Conservation (phyloP, 2,329 filamentous ascomycete species). For the Leptoxyphium fumago region DNA sequence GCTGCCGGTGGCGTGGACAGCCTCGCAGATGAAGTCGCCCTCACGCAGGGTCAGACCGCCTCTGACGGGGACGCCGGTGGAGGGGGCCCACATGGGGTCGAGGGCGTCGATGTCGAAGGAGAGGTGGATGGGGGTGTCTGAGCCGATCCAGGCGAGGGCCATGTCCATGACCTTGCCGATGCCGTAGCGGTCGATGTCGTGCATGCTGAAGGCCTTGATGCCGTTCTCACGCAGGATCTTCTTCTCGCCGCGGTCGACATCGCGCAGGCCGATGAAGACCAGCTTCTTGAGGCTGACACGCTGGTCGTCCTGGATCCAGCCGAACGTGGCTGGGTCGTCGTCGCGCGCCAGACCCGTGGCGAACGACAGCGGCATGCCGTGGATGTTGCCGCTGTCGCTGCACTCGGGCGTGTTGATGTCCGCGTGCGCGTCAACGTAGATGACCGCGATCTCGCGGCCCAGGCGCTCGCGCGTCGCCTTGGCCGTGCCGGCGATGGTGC, state of each 20-base stretch:
- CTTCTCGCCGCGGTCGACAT: slow-evolving; percentile 56
- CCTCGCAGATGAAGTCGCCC: slow-evolving; percentile 88
- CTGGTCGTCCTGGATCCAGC: slow-evolving; percentile 70
- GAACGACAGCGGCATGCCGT: slow-evolving; percentile 95
- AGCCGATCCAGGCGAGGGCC: slow-evolving; percentile 91
- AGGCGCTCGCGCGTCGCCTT: slow-evolving; percentile 75
- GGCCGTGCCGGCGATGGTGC: slow-evolving; percentile 75
- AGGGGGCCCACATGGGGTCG: slow-evolving; percentile 91
- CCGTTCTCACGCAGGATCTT: slow-evolving; percentile 72
- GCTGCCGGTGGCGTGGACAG: slow-evolving; percentile 41
- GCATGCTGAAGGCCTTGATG: slow-evolving; percentile 97
- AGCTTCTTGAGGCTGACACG: slow-evolving; percentile 55
- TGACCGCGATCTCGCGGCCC: slow-evolving; percentile 73
- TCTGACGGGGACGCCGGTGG: slow-evolving; percentile 86
- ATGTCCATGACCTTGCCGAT: slow-evolving; percentile 96
- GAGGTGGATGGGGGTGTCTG: slow-evolving; percentile 88
- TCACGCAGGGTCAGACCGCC: slow-evolving; percentile 87
- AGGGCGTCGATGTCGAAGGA: slow-evolving; percentile 95
- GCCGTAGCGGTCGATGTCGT: slow-evolving; percentile 86
- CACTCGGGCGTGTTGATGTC: slow-evolving; percentile 96
- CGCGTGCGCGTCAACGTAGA: slow-evolving; percentile 97
- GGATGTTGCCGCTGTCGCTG: slow-evolving; percentile 80
- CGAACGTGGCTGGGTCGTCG: slow-evolving; percentile 66
- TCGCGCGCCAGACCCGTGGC: slow-evolving; percentile 63
- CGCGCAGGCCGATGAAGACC: slow-evolving; percentile 30